Conservation (phyloP, 2,329 filamentous ascomycete genomes). For the Xylariaceae sp. region DNA sequence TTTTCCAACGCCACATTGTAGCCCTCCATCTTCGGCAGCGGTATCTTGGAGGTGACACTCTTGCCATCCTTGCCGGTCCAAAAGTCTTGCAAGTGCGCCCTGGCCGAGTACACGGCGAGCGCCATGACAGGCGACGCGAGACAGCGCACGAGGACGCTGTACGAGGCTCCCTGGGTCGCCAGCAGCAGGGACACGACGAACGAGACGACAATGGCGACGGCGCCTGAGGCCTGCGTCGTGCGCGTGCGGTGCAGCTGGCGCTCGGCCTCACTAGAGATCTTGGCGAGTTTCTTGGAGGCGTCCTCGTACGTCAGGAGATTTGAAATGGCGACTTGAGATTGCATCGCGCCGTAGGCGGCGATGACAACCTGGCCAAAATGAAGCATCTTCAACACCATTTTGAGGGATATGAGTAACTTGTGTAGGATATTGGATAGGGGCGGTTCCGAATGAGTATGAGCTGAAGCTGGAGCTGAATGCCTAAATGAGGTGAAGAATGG, state of each 20-base stretch:
- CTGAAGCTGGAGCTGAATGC: too few species aligned
- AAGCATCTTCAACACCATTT: conserved; percentile 39
- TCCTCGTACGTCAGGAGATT: conserved; percentile 53
- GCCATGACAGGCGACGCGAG: conserved; percentile 26
- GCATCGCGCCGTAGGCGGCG: conserved; percentile 48
- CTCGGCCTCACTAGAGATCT: conserved; percentile 50
- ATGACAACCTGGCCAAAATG: conserved; percentile 48
- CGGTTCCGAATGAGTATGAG: background rate
- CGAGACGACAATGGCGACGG: conserved; percentile 43
- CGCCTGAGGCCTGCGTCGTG: conserved; percentile 49
- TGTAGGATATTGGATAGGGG: background rate
- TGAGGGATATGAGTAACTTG: background rate
- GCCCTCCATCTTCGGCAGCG: conserved; percentile 35
- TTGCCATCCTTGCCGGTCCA: conserved; percentile 30
- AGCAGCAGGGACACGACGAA: conserved; percentile 30
- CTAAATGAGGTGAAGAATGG: too few species aligned
- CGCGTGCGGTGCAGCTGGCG: conserved; percentile 51
- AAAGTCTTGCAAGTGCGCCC: conserved; percentile 30
- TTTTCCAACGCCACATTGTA: conserved; percentile 36
- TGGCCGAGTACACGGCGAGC: conserved; percentile 27
- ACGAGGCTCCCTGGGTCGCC: conserved; percentile 13
- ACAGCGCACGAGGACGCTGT: conserved; percentile 25
- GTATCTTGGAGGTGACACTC: conserved; percentile 28
- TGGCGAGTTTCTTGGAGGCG: conserved; percentile 50
- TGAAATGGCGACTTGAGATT: conserved; percentile 49